These are phyloP conservation scores for Fusarium acutatum DNA, from an alignment of 2,329 filamentous ascomycete genomes.

Conservation along the genomic window DNA sequence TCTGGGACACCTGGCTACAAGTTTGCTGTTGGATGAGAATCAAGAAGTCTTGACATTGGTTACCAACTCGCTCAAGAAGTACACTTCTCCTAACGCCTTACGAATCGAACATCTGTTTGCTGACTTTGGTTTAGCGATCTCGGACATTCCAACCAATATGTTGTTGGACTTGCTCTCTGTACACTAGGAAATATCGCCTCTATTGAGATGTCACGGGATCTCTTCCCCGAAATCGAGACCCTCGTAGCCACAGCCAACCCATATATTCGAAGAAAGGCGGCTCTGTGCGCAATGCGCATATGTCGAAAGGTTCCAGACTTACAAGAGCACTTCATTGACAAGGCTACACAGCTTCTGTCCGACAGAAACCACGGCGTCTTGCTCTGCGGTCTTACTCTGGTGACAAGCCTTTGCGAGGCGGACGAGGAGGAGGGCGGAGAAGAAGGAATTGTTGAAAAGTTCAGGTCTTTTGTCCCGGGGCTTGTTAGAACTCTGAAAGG, in stretches of 20 bases:
- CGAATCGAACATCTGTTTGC: not conserved
- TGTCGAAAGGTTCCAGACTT: slow-evolving; percentile 97
- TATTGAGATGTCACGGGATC: slow-evolving; percentile 96
- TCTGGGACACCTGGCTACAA: slow-evolving; percentile 93
- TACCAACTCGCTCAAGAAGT: slow-evolving; percentile 98
- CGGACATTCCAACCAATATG: slow-evolving; percentile 97
- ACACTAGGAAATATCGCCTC: slow-evolving; percentile 98
- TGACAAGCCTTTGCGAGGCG: slow-evolving; percentile 91
- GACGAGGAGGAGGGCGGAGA: slow-evolving; percentile 94
- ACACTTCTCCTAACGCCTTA: slow-evolving; percentile 42
- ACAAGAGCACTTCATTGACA: slow-evolving; percentile 96
- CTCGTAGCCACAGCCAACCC: slow-evolving; percentile 93
- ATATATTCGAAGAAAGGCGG: slow-evolving; percentile 97
- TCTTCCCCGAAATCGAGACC: slow-evolving; percentile 95
- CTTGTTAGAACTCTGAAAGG: slow-evolving; percentile 92
- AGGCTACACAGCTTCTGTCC: slow-evolving; percentile 85
- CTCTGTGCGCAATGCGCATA: slow-evolving; percentile 98
- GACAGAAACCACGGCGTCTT: slow-evolving; percentile 97
- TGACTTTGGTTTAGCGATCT: slow-evolving; percentile 72
- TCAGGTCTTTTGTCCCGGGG: slow-evolving; percentile 83
- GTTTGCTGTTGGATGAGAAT: slow-evolving; percentile 95
- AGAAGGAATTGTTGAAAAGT: slow-evolving; percentile 88
- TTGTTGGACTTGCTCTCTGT: slow-evolving; percentile 94
- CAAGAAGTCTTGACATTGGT: slow-evolving; percentile 97
- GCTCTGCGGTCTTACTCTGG: slow-evolving; percentile 89